These are phyloP conservation scores for Nannochloropsis gaditana DNA, from an alignment of 108 stramenopile genomes.

Conservation along the genomic window DNA sequence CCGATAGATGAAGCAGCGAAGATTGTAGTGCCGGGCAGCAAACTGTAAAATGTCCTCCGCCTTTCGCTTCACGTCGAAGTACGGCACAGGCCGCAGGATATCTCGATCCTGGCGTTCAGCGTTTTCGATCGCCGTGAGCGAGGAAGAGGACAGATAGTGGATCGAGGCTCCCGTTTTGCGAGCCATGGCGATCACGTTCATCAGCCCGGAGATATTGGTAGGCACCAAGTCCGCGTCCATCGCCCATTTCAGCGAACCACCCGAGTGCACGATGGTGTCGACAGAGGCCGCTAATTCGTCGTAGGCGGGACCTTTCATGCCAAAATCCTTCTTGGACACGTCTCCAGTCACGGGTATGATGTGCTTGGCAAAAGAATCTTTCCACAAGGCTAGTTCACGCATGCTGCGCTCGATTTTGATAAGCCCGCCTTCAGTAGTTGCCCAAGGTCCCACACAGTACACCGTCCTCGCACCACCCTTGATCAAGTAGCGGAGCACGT, in stretches of 20 bases:
- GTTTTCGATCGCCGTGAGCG: neutral
- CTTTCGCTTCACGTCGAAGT: neutral
- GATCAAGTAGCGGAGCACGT: neutral
- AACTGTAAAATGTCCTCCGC: neutral
- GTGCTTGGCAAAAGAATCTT: neutral
- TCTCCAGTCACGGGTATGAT: neutral
- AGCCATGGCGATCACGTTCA: neutral
- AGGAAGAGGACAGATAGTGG: neutral
- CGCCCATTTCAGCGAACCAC: neutral
- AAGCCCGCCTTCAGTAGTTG: neutral
- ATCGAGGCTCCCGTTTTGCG: neutral
- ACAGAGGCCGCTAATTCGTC: neutral
- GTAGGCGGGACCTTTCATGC: neutral
- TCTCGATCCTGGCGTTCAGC: neutral
- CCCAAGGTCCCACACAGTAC: neutral
- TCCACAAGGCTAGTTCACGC: conserved; percentile 11
- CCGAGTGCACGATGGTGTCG: neutral
- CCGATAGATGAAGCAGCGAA: neutral
- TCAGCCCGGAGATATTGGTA: neutral
- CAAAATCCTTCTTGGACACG: conserved; percentile 12
- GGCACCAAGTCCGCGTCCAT: conserved; percentile 9
- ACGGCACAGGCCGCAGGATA: neutral
- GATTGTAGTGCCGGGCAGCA: neutral
- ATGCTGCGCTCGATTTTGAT: neutral
- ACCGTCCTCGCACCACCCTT: neutral